phyloP scores from a whole-genome alignment of 805 yeast genomes.

The Metschnikowia reukaufii region DNA sequence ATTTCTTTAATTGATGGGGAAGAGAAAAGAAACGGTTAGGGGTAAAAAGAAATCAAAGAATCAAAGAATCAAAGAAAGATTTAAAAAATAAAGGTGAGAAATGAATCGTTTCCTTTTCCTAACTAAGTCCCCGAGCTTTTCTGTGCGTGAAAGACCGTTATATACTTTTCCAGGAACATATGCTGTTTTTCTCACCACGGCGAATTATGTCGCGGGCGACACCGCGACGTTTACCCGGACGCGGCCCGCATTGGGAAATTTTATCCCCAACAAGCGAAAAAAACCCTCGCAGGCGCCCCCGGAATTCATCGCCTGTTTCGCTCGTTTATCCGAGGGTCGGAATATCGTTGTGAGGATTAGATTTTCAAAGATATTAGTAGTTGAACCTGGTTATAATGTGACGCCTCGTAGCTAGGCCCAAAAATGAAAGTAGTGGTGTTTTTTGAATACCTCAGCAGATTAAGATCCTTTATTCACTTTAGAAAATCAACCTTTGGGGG shows the following conservation, averaged over 20 bases:
- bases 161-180: conserved; percentile 2
- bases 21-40: background rate
- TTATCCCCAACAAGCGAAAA: conserved; percentile 9
- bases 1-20: conserved; percentile 6
- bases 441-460: no score
- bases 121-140: background rate
- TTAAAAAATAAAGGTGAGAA: background rate
- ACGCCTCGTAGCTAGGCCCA: no score
- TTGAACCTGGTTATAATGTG: no score
- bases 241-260: conserved; percentile 3
- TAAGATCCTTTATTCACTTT: no score
- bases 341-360: background rate
- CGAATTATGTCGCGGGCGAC: background rate
- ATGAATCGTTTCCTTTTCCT: background rate
- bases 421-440: no score
- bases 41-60: background rate
- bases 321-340: background rate
- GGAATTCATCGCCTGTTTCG: background rate
- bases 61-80: background rate
- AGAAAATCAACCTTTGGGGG: no score
- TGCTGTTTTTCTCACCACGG: conserved; percentile 8
- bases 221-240: conserved; percentile 12
- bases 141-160: background rate
- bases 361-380: no score
- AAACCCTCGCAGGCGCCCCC: conserved; percentile 1